Conservation (phyloP, 371 early-diverging fungal species). For the Mucor plumbeus region DNA sequence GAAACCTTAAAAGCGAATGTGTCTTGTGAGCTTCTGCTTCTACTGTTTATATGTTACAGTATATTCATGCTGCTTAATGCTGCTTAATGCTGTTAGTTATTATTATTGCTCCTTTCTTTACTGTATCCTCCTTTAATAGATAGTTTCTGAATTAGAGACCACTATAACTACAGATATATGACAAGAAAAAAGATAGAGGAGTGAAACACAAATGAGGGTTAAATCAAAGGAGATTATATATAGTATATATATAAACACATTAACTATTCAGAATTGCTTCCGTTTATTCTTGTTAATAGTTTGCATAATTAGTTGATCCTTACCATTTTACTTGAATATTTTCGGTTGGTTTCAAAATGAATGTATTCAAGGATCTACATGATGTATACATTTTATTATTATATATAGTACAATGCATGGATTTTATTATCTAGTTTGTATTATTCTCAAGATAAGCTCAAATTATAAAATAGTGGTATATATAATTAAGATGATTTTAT, state of each 20-base stretch:
- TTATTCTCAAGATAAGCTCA: constrained; percentile 3
- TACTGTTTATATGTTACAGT: not conserved
- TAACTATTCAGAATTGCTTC: constrained; percentile 4
- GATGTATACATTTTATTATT: not conserved
- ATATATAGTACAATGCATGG: not conserved
- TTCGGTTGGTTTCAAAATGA: not conserved
- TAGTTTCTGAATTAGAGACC: not conserved
- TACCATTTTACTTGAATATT: not conserved
- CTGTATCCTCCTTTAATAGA: not conserved
- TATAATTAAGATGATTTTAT: not conserved
- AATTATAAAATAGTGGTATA: not conserved
- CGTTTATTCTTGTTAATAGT: not conserved
- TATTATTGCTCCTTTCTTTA: not conserved
- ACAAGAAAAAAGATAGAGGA: not conserved
- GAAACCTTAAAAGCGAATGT: constrained; percentile 1
- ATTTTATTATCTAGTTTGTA: not conserved
- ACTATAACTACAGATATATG: not conserved
- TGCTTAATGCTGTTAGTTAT: not conserved
- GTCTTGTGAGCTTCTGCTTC: constrained; percentile 6
- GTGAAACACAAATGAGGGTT: not conserved
- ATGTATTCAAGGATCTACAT: not conserved
- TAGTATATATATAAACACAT: not conserved
- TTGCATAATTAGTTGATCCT: not conserved
- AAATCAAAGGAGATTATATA: too few species aligned
- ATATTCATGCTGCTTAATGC: not conserved